Evolutionary conservation across 192 early-diverging fungal genomes (phyloP).

Genomic region (Spizellomyces sp.): DNA sequence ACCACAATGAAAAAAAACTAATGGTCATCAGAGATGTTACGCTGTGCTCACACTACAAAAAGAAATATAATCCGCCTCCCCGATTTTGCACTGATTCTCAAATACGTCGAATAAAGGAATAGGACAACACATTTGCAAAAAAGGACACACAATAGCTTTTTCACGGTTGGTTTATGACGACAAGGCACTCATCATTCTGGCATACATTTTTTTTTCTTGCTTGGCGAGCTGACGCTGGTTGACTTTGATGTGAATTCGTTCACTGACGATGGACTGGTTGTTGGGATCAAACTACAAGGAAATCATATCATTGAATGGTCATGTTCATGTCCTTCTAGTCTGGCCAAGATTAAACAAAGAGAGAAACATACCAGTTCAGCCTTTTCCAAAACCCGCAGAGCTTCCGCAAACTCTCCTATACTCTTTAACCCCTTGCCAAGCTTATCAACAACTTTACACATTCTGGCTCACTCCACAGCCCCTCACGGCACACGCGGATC

Average conservation of each 20-base stretch:
- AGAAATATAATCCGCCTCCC: too few species aligned
- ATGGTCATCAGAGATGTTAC: too few species aligned
- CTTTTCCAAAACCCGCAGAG: slow-evolving; percentile 29
- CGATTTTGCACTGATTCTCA: too few species aligned
- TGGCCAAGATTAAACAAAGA: neutral
- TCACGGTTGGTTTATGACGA: too few species aligned
- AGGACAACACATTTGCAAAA: too few species aligned
- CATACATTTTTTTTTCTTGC: slow-evolving; percentile 47
- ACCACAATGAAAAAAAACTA: too few species aligned
- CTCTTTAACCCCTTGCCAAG: neutral
- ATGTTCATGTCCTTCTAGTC: too few species aligned
- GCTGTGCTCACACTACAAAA: too few species aligned
- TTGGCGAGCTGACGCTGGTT: slow-evolving; percentile 19
- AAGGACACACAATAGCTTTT: too few species aligned
- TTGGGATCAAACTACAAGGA: slow-evolving; percentile 34
- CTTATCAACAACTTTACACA: slow-evolving; percentile 13
- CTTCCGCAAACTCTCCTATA: slow-evolving; percentile 17
- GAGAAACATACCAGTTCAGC: slow-evolving; percentile 28
- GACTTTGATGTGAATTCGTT: slow-evolving; percentile 25
- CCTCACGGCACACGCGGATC: slow-evolving; percentile 23
- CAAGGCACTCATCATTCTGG: slow-evolving; percentile 14
- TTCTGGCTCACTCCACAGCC: slow-evolving; percentile 22
- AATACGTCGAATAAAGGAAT: too few species aligned
- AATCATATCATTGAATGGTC: neutral
- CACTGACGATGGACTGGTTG: slow-evolving; percentile 22